These are phyloP conservation scores for Vitis riparia DNA, from an alignment of 164 flowering plant species.

Conservation along the genomic window DNA sequence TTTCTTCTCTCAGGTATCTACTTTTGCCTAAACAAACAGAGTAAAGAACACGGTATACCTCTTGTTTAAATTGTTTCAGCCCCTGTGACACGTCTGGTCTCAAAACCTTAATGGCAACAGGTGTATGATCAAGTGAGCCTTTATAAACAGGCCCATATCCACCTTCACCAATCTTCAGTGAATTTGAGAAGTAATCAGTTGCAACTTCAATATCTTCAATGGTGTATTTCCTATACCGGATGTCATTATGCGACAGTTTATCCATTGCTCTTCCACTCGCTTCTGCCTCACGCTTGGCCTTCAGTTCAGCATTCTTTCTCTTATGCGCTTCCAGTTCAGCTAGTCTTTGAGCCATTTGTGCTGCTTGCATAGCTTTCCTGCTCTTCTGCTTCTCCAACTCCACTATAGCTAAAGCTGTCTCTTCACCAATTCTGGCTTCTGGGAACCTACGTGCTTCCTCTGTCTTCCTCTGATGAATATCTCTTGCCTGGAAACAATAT, in stretches of 20 bases:
- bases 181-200: constrained; percentile 49
- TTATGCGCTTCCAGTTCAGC: constrained; percentile 46
- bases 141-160: constrained; percentile 86
- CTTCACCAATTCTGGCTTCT: constrained; percentile 28
- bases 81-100: constrained; percentile 66
- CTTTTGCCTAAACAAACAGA: background rate
- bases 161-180: constrained; percentile 75
- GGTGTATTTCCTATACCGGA: constrained; percentile 46
- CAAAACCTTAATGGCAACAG: constrained; percentile 74
- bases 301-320: constrained; percentile 35
- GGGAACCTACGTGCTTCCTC: constrained; percentile 23
- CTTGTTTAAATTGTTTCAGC: constrained; percentile 68
- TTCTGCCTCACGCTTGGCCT: constrained; percentile 30
- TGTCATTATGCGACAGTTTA: constrained; percentile 5
- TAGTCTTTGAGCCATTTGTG: constrained; percentile 28
- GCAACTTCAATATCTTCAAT: constrained; percentile 66
- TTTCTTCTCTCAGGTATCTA: background rate
- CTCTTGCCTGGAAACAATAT: constrained; percentile 19
- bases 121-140: constrained; percentile 51
- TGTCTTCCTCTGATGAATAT: constrained; percentile 14
- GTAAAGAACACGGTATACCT: constrained; percentile 36
- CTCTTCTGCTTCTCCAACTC: constrained; percentile 38
- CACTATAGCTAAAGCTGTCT: constrained; percentile 24
- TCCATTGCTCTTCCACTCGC: constrained; percentile 25
- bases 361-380: constrained; percentile 38